phyloP scores from a whole-genome alignment of 2,329 filamentous ascomycete species.

The Lasiodiplodia citricola region DNA sequence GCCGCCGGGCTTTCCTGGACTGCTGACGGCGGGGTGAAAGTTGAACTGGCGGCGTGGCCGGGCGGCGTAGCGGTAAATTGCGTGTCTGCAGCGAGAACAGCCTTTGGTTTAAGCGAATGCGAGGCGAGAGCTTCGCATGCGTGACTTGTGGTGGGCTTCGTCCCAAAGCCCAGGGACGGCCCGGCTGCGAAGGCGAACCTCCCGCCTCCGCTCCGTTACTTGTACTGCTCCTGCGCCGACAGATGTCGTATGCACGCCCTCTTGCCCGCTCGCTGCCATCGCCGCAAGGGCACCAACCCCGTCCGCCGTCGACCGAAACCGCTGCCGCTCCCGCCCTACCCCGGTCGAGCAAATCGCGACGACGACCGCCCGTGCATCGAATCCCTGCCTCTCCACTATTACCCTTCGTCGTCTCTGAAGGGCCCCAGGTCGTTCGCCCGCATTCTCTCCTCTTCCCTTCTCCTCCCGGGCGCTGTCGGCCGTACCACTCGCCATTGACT shows the following conservation, averaged over 20 bases:
- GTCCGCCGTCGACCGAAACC: neutral
- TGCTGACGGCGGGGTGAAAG: slow-evolving; percentile 9
- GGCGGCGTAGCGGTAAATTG: neutral
- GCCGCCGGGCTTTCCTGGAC: neutral
- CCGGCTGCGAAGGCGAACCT: neutral
- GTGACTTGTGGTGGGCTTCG: neutral
- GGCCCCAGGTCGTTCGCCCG: slow-evolving; percentile 5
- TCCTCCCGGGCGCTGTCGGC: neutral
- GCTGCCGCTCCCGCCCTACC: slow-evolving; percentile 12
- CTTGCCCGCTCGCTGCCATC: neutral
- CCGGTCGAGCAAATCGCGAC: slow-evolving; percentile 12
- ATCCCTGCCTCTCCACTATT: slow-evolving; percentile 25
- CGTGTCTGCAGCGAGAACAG: neutral
- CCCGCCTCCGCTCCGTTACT: neutral
- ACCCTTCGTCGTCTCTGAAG: slow-evolving; percentile 14
- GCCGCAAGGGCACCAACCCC: neutral
- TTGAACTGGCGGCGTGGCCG: neutral
- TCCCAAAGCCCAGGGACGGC: neutral
- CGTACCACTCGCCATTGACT: neutral
- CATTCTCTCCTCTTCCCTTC: slow-evolving; percentile 2
- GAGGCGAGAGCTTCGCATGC: neutral
- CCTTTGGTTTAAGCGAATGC: slow-evolving; percentile 7
- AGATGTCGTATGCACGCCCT: neutral
- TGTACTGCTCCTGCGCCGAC: neutral
- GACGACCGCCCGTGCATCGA: slow-evolving; percentile 7